Evolutionary conservation across 1,284 basidiomycete genomes (phyloP).

Genomic region (Tranzscheliella williamsii): DNA sequence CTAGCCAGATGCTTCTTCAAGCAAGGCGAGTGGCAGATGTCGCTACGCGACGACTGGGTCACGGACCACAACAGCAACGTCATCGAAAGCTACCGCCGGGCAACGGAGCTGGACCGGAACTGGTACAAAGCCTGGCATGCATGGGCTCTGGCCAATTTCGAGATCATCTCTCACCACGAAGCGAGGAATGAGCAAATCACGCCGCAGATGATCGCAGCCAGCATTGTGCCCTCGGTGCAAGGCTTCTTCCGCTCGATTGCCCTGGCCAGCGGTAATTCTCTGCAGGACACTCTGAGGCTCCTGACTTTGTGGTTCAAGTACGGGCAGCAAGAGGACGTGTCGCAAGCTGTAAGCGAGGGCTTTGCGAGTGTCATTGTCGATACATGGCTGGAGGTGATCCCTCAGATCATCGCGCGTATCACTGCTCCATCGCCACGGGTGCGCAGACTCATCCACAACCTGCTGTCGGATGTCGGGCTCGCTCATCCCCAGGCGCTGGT

Average conservation of each 20-base stretch:
- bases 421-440: constrained; percentile 90
- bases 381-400: constrained; percentile 98
- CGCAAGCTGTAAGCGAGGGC: constrained; percentile 83
- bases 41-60: constrained; percentile 77
- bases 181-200: constrained; percentile 70
- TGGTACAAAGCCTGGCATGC: constrained; percentile 99
- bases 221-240: constrained; percentile 93
- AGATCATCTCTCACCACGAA: constrained; percentile 71
- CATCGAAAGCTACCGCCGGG: constrained; percentile 76
- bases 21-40: constrained; percentile 88
- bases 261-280: constrained; percentile 79
- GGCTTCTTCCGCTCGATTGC: constrained; percentile 94
- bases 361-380: constrained; percentile 91
- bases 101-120: constrained; percentile 86
- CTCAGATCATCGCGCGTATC: constrained; percentile 98
- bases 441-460: constrained; percentile 82
- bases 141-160: constrained; percentile 95
- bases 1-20: constrained; percentile 98
- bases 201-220: constrained; percentile 73
- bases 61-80: constrained; percentile 57
- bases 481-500: constrained; percentile 97
- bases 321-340: constrained; percentile 87
- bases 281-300: constrained; percentile 92
- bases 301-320: constrained; percentile 99
- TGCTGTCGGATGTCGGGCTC: constrained; percentile 90